phyloP scores from a whole-genome alignment of 495 filamentous ascomycete species.

The Podospora pseudocomata region DNA sequence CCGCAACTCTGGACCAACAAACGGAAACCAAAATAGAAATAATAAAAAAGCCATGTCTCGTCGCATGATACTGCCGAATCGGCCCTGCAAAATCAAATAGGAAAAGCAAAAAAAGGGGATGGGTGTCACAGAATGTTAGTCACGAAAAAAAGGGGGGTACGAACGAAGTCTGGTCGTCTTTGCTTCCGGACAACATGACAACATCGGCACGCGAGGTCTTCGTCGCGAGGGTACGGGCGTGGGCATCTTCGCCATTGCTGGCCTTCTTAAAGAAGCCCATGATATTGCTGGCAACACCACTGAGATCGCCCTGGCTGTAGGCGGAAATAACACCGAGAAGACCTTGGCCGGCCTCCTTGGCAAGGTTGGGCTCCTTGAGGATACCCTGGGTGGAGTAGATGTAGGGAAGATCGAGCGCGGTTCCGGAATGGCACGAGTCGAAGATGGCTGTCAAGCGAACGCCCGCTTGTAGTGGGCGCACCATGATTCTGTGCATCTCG shows the following conservation, averaged over 20 bases:
- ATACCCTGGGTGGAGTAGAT: slow-evolving; percentile 94
- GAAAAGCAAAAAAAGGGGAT: slow-evolving; percentile 4
- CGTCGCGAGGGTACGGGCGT: slow-evolving; percentile 74
- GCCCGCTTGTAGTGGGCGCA: slow-evolving; percentile 71
- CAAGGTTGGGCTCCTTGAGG: slow-evolving; percentile 96
- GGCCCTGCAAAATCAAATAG: neutral
- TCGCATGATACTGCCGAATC: neutral
- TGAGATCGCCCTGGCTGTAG: slow-evolving; percentile 86
- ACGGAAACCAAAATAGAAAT: neutral
- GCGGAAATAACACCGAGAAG: slow-evolving; percentile 83
- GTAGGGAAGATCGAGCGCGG: slow-evolving; percentile 92
- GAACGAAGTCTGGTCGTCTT: slow-evolving; percentile 92
- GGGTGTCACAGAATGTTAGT: slow-evolving; percentile 12
- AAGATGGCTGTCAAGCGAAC: slow-evolving; percentile 96
- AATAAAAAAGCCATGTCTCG: neutral
- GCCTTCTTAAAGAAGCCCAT: slow-evolving; percentile 93
- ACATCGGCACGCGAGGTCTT: slow-evolving; percentile 96
- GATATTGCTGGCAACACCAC: slow-evolving; percentile 73
- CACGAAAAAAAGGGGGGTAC: slow-evolving; percentile 45
- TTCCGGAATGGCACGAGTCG: slow-evolving; percentile 98
- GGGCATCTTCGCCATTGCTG: slow-evolving; percentile 74
- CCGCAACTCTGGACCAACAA: neutral
- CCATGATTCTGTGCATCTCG: slow-evolving; percentile 98
- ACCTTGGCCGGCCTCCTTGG: slow-evolving; percentile 95
- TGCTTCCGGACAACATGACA: slow-evolving; percentile 95